Conservation (phyloP, 2,329 filamentous ascomycete genomes). For the Calonectria hawksworthii region DNA sequence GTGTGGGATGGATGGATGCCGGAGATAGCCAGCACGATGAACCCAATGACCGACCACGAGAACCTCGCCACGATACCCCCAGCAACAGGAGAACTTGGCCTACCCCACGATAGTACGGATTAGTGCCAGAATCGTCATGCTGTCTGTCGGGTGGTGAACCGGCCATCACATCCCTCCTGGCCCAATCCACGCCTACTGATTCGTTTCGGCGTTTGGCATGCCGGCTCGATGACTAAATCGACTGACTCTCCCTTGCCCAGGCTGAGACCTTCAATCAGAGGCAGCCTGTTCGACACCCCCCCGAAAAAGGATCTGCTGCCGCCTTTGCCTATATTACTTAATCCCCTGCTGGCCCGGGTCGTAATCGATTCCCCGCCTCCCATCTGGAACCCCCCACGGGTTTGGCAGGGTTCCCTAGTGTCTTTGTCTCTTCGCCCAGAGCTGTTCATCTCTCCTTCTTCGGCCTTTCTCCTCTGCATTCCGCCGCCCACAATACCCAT, state of each 20-base stretch:
- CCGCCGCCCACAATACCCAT: background rate
- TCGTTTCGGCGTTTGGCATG: conserved; percentile 12
- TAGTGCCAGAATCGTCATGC: conserved; percentile 8
- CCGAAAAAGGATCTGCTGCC: background rate
- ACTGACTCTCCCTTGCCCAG: conserved; percentile 18
- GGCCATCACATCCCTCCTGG: background rate
- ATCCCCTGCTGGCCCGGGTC: conserved; percentile 13
- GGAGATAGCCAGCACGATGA: background rate
- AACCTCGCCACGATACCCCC: background rate
- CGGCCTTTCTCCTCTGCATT: conserved; percentile 22
- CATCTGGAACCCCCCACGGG: conserved; percentile 22
- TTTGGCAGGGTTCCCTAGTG: background rate
- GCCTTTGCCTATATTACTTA: conserved; percentile 22
- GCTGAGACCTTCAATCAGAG: conserved; percentile 23
- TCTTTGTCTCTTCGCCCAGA: background rate
- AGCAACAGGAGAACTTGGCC: background rate
- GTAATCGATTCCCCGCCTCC: conserved; percentile 15
- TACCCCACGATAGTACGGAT: background rate
- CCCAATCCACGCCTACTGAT: background rate
- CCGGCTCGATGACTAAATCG: conserved; percentile 20
- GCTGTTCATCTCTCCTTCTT: conserved; percentile 10
- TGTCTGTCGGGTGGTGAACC: background rate
- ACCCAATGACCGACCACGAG: background rate
- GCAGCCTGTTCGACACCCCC: conserved; percentile 10
- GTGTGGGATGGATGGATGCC: conserved; percentile 1